Percentiles rank a stretch among this genome's conserved stretches.
Conservation (phyloP, 495 filamentous ascomycete genomes). For the Letharia columbiana region DNA sequence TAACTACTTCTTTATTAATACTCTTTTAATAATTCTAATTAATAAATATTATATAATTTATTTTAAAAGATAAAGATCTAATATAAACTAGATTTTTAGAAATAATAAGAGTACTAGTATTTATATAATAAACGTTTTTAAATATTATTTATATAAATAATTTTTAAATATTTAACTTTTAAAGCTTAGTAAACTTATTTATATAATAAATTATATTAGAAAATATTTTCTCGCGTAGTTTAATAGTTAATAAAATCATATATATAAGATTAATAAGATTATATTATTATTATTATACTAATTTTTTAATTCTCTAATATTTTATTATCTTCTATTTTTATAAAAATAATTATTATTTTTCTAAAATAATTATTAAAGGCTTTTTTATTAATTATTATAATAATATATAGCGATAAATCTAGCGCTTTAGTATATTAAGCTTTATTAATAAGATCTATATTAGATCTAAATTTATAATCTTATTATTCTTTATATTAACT, state of each 20-base stretch:
- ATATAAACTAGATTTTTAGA: neutral
- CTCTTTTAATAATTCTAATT: neutral
- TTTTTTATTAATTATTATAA: too few relatives aligned
- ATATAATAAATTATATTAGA: neutral
- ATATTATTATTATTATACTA: constrained; percentile 17
- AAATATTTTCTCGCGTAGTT: neutral
- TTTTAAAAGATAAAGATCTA: neutral
- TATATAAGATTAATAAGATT: constrained; percentile 19
- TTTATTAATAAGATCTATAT: too few relatives aligned
- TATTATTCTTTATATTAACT: neutral
- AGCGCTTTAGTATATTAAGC: too few relatives aligned
- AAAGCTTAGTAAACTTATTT: neutral
- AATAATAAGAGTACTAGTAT: constrained; percentile 6
- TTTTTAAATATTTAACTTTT: neutral
- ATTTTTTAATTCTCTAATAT: constrained; percentile 13
- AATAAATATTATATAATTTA: neutral
- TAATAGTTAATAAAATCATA: constrained; percentile 2
- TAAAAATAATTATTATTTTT: too few relatives aligned
- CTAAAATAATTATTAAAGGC: too few relatives aligned
- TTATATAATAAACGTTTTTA: neutral
- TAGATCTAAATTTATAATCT: too few relatives aligned
- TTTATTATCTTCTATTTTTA: neutral
- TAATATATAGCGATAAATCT: too few relatives aligned
- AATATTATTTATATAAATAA: constrained; percentile 10
- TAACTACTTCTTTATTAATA: neutral